Percentiles rank a stretch among this genome's conserved stretches.
Conservation (phyloP, 169 alveolate species). For the Perkinsus olseni region DNA sequence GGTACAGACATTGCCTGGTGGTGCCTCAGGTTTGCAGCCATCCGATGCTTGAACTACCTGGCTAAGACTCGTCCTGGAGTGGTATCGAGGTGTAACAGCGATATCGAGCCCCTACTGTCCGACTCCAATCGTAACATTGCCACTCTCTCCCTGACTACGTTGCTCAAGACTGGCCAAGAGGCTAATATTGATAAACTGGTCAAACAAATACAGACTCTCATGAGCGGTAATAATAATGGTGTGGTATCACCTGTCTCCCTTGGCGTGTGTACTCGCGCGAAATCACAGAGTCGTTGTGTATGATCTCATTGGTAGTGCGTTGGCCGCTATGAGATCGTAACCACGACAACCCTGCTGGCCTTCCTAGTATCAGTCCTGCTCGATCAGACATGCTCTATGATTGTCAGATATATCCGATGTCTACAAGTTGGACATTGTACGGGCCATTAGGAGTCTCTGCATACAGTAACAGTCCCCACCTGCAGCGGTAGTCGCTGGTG, state of each 20-base stretch:
- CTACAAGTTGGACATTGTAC: slow-evolving; percentile 77
- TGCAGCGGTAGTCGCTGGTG: too few species aligned
- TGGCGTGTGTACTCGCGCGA: too few species aligned
- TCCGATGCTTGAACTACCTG: slow-evolving; percentile 58
- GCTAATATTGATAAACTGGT: slow-evolving; percentile 80
- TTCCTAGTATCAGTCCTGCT: too few species aligned
- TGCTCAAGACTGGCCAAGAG: slow-evolving; percentile 90
- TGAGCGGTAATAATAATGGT: slow-evolving; percentile 36
- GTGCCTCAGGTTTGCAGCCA: slow-evolving; percentile 60
- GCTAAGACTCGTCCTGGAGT: slow-evolving; percentile 53
- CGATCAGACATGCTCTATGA: background rate
- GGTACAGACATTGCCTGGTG: too few species aligned
- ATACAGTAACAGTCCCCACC: background rate
- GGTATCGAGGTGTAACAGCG: slow-evolving; percentile 60
- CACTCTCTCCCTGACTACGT: slow-evolving; percentile 86
- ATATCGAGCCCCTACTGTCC: slow-evolving; percentile 76
- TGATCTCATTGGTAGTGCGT: too few species aligned
- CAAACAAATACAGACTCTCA: slow-evolving; percentile 66
- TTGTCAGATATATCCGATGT: slow-evolving; percentile 60
- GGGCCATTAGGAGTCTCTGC: slow-evolving; percentile 77
- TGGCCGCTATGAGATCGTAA: too few species aligned
- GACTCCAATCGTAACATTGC: slow-evolving; percentile 75
- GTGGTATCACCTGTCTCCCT: background rate
- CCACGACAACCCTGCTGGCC: too few species aligned
- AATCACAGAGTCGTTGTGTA: too few species aligned